A percentile compares a stretch with the other conserved stretches of the same genome.
Evolutionary conservation across 1,284 basidiomycete genomes (phyloP).

Genomic region (Fistulinella staudtii): DNA sequence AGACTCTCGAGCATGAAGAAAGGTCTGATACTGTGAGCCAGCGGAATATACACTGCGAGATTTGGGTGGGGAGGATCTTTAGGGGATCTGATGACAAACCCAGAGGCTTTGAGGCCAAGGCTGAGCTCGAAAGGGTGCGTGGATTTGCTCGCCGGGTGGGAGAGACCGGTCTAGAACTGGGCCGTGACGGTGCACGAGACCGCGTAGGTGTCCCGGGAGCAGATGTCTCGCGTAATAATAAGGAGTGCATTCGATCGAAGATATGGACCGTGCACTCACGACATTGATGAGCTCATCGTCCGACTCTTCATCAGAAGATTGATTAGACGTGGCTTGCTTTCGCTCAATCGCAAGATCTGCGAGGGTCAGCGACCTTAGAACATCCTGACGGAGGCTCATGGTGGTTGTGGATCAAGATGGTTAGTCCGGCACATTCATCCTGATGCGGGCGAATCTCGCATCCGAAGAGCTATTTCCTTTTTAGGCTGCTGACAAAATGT

Average conservation of each 20-base stretch:
- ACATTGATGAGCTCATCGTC: constrained; percentile 76
- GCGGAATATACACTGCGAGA: constrained; percentile 75
- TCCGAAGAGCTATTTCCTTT: constrained; percentile 5
- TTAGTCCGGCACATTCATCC: background rate
- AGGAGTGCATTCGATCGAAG: background rate
- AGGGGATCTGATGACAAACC: constrained; percentile 55
- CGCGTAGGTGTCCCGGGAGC: constrained; percentile 63
- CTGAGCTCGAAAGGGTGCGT: constrained; percentile 21
- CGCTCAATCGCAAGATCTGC: constrained; percentile 21
- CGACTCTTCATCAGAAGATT: constrained; percentile 46
- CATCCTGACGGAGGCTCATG: constrained; percentile 73
- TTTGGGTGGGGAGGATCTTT: constrained; percentile 69
- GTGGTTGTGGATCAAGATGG: constrained; percentile 20
- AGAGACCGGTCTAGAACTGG: constrained; percentile 53
- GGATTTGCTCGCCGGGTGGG: constrained; percentile 51
- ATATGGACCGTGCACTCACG: constrained; percentile 42
- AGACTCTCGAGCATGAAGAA: constrained; percentile 74
- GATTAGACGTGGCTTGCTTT: constrained; percentile 11
- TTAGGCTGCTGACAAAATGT: constrained; percentile 17
- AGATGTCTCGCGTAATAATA: constrained; percentile 48
- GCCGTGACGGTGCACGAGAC: constrained; percentile 49
- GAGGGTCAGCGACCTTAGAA: constrained; percentile 55
- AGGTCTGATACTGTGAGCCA: constrained; percentile 64
- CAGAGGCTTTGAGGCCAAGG: constrained; percentile 29
- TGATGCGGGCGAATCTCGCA: background rate